These are phyloP conservation scores for Uromyces viciae-fabae DNA, from an alignment of 1,284 basidiomycete genomes.

Conservation along the genomic window DNA sequence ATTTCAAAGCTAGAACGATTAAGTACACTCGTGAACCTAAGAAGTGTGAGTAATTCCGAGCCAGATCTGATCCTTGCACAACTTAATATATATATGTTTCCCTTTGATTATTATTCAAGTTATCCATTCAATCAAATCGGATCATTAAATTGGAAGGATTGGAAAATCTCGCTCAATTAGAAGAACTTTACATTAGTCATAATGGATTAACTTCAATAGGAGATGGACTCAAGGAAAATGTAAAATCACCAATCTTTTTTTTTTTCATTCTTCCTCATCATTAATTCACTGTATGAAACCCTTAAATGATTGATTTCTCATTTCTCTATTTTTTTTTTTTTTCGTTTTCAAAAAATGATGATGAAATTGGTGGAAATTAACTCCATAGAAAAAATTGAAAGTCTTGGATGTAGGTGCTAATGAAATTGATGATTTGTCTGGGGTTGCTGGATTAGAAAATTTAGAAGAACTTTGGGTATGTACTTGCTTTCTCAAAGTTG, in stretches of 20 bases:
- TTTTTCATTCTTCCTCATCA: background rate
- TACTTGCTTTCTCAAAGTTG: no score
- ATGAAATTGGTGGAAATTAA: conserved; percentile 48
- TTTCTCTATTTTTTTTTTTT: background rate
- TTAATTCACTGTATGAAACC: background rate
- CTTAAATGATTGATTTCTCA: background rate
- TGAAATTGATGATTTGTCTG: conserved; percentile 51
- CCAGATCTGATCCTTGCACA: no score
- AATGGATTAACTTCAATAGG: conserved; percentile 51
- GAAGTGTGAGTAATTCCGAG: conserved; percentile 8
- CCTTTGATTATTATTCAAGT: conserved; percentile 40
- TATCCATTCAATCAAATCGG: conserved; percentile 55
- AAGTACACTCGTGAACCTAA: conserved; percentile 18
- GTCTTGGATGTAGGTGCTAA: conserved; percentile 54
- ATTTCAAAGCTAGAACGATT: conserved; percentile 52
- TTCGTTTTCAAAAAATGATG: background rate
- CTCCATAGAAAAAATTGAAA: conserved; percentile 50
- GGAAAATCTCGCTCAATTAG: conserved; percentile 50
- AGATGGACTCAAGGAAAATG: conserved; percentile 32
- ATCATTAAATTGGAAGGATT: conserved; percentile 53
- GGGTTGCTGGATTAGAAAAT: conserved; percentile 49
- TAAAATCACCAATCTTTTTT: background rate
- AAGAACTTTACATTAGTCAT: conserved; percentile 55
- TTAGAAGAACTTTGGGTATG: conserved; percentile 54
- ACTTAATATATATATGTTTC: background rate